These are phyloP conservation scores for Curvularia sp. DNA, from an alignment of 2,329 filamentous ascomycete species.

Conservation along the genomic window DNA sequence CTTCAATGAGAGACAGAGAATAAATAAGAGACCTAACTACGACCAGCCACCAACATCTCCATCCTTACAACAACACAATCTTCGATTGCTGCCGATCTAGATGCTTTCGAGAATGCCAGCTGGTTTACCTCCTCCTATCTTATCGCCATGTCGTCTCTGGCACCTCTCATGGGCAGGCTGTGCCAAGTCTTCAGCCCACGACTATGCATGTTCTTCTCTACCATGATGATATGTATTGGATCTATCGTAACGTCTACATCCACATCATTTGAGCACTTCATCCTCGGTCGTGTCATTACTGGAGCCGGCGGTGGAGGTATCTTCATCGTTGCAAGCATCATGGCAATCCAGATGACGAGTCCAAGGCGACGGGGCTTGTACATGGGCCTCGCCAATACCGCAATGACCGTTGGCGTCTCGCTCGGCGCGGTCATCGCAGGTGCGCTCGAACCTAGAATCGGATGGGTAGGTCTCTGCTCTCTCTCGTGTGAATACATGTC, in stretches of 20 bases:
- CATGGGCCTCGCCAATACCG: conserved; percentile 75
- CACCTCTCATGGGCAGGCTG: conserved; percentile 74
- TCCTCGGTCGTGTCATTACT: conserved; percentile 71
- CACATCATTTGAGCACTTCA: conserved; percentile 65
- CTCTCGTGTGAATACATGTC: neutral
- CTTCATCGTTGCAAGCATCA: conserved; percentile 74
- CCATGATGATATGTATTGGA: conserved; percentile 66
- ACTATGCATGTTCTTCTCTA: conserved; percentile 67
- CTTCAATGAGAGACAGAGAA: neutral
- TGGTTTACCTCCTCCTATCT: conserved; percentile 86
- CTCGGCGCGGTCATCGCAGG: conserved; percentile 75
- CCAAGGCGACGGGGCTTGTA: conserved; percentile 73
- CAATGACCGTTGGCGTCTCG: conserved; percentile 74
- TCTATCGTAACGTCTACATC: conserved; percentile 70
- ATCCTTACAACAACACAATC: conserved; percentile 83
- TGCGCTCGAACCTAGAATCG: conserved; percentile 66
- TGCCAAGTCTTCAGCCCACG: conserved; percentile 76
- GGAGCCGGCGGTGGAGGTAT: conserved; percentile 75
- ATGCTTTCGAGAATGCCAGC: conserved; percentile 74
- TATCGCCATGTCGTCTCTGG: conserved; percentile 59
- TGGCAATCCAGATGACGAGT: conserved; percentile 76
- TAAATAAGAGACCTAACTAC: neutral
- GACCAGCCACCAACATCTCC: conserved; percentile 72
- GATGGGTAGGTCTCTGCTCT: conserved; percentile 66
- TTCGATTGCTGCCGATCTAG: conserved; percentile 74